Evolutionary conservation across 2,329 filamentous ascomycete genomes (phyloP).

Genomic region (Zasmidium cellare): DNA sequence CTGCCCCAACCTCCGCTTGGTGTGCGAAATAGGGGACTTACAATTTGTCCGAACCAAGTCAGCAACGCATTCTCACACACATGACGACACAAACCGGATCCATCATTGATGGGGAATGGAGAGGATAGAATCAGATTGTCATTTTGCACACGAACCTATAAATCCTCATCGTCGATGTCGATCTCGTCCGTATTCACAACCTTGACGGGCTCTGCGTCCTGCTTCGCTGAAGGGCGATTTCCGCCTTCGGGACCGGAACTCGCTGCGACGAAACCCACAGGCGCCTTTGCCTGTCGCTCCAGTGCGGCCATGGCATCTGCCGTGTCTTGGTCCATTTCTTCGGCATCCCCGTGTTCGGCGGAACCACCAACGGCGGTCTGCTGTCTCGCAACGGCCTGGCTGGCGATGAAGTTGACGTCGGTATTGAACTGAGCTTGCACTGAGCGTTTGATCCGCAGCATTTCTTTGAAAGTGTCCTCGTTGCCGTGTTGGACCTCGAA

Average conservation of each 20-base stretch:
- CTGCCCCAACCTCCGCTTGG: no score
- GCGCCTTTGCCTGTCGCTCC: constrained; percentile 84
- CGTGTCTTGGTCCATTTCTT: constrained; percentile 48
- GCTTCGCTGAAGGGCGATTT: constrained; percentile 20
- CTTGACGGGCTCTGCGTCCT: constrained; percentile 15
- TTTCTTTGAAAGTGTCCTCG: constrained; percentile 99
- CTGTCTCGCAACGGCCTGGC: constrained; percentile 85
- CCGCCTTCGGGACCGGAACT: constrained; percentile 55
- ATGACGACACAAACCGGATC: no score
- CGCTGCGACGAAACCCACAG: constrained; percentile 86
- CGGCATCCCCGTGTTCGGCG: constrained; percentile 44
- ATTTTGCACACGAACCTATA: constrained; percentile 13
- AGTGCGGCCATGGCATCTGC: constrained; percentile 86
- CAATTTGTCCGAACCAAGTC: no score
- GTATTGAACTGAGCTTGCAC: constrained; percentile 98
- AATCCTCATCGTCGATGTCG: constrained; percentile 35
- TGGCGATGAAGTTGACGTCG: constrained; percentile 97
- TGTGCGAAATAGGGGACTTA: no score
- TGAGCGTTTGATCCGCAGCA: constrained; percentile 95
- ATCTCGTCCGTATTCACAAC: constrained; percentile 34
- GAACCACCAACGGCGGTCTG: constrained; percentile 43
- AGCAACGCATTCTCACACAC: no score
- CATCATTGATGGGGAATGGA: not conserved
- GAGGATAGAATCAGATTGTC: not conserved
- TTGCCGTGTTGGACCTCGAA: constrained; percentile 98